Conservation (phyloP, 2,329 filamentous ascomycete genomes). For the Lachnellula occidentalis region DNA sequence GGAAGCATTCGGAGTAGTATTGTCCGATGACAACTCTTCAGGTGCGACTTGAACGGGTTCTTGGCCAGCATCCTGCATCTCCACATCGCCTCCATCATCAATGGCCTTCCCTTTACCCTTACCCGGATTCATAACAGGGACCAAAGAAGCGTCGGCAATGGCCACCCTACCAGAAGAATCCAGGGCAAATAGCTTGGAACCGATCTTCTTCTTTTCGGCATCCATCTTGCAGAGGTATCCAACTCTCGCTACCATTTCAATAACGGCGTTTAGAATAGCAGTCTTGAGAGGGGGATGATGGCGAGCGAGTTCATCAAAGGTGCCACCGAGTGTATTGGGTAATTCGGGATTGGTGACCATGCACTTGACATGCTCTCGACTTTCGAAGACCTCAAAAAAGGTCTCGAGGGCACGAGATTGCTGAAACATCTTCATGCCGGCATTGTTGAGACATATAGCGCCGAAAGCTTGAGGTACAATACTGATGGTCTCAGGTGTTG, state of each 20-base stretch:
- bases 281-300: slow-evolving; percentile 83
- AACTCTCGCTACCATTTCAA: slow-evolving; percentile 83
- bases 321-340: slow-evolving; percentile 68
- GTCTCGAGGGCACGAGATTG: slow-evolving; percentile 75
- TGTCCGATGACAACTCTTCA: slow-evolving; percentile 15
- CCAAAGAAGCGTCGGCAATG: slow-evolving; percentile 44
- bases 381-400: slow-evolving; percentile 97
- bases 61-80: slow-evolving; percentile 55
- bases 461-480: slow-evolving; percentile 85
- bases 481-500: slow-evolving; percentile 83
- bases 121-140: slow-evolving; percentile 24
- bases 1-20: slow-evolving; percentile 20
- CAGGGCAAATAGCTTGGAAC: slow-evolving; percentile 69
- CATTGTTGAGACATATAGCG: slow-evolving; percentile 86
- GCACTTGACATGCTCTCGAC: slow-evolving; percentile 77
- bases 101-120: slow-evolving; percentile 38
- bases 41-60: not conserved
- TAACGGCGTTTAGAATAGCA: slow-evolving; percentile 76
- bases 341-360: slow-evolving; percentile 72
- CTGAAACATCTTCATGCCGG: slow-evolving; percentile 82
- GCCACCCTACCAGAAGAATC: slow-evolving; percentile 52
- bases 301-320: slow-evolving; percentile 89
- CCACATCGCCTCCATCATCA: slow-evolving; percentile 51
- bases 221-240: slow-evolving; percentile 67
- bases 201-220: slow-evolving; percentile 64